Base-by-base conservation (phyloP, 345 rosid species). In the Populus simonii region DNA sequence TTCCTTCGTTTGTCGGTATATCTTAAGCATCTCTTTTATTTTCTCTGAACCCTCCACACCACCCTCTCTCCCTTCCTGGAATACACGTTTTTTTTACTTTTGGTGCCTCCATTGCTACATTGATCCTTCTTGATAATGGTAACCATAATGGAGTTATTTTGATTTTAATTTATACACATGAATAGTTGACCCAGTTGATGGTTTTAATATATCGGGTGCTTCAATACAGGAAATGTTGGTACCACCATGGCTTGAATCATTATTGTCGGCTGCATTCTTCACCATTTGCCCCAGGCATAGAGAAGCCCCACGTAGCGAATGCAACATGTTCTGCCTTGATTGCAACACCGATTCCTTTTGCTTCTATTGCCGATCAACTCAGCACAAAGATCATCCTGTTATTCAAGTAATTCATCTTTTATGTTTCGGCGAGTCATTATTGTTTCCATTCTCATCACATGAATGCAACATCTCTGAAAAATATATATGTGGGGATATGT, bases 251-350 rank as follows among this genome's bases (percentile, higher is more conserved):
- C 85, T 94, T 6, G 94, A 94, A 84, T 74, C 86, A 77, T 82
- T 94, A 79, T 83, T 94, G 57, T 79, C 79, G 73, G 83, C 94
- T 36, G 73, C 79, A 29, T 92, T 92, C 83, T 94, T 94, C 88
- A 76, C 79, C 66, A 80, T 87, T 49, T 94, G 98, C 81, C 76
- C 84, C 12, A 84, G 73, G 22, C 98, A 94, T 45, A 78, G 86
- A 22, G 90, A 88, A 41, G 85, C 94, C 29, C 86, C 96, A 0
- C 76, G 92, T 63, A 90, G 92, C 57, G 97, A 94, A 87, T 90
- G 94, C 78, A 94, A 94, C 79, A 89, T 94, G 97, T 94, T 84
- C 83, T 94, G 98, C 72, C 79, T 94, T 55, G 97, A 89, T 53
- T 94, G 98, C 62, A 82, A 73, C 33, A 88, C 81, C 63, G 84